These are phyloP conservation scores for Colletotrichum incanum DNA, from an alignment of 2,329 filamentous ascomycete species.

Conservation along the genomic window DNA sequence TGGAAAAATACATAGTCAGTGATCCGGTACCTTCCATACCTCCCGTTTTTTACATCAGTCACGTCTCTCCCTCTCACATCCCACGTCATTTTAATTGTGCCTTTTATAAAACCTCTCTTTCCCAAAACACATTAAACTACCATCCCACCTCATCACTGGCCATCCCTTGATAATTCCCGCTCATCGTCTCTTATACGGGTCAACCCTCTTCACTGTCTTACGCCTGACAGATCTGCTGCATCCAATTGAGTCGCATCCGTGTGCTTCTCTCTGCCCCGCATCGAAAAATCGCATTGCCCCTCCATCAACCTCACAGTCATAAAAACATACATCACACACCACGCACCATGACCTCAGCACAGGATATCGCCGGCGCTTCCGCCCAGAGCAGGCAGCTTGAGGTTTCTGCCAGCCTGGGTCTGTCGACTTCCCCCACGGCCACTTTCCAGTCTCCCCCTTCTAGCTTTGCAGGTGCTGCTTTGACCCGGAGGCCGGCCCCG, in stretches of 20 bases:
- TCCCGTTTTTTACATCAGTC: slow-evolving; percentile 10
- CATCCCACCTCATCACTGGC: neutral
- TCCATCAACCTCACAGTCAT: slow-evolving; percentile 12
- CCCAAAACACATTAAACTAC: slow-evolving; percentile 8
- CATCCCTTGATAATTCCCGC: neutral
- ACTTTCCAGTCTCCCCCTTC: slow-evolving; percentile 82
- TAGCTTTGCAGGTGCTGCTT: slow-evolving; percentile 69
- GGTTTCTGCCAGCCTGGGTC: slow-evolving; percentile 73
- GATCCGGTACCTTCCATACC: neutral
- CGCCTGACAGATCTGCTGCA: neutral
- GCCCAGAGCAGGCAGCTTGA: slow-evolving; percentile 50
- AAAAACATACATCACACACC: neutral
- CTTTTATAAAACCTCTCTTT: slow-evolving; percentile 28
- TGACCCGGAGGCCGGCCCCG: slow-evolving; percentile 60
- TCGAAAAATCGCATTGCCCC: slow-evolving; percentile 34
- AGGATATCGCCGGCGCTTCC: slow-evolving; percentile 63
- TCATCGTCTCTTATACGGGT: neutral
- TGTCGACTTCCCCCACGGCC: slow-evolving; percentile 82
- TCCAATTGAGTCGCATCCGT: neutral
- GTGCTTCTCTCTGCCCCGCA: slow-evolving; percentile 18
- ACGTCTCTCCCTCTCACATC: slow-evolving; percentile 19
- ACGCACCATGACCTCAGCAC: slow-evolving; percentile 60
- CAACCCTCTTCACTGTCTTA: neutral
- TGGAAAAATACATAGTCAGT: slow-evolving; percentile 2
- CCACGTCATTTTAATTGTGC: slow-evolving; percentile 30